Percentiles rank a stretch among this genome's conserved stretches.
Evolutionary conservation across 2,329 filamentous ascomycete species (phyloP).

Genomic region (Rosellinia necatrix): DNA sequence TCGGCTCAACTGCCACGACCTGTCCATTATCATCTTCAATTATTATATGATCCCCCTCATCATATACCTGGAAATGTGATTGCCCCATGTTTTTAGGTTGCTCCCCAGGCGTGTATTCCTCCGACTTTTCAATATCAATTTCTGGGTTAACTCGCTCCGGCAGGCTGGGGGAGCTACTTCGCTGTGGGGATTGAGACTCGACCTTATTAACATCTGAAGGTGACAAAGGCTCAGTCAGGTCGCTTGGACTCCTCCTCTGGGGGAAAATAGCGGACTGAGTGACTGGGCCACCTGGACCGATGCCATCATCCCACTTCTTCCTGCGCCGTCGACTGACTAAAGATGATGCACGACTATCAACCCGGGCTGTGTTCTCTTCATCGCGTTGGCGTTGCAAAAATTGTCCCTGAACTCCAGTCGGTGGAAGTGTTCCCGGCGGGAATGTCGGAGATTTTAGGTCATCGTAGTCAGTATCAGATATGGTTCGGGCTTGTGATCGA

Average conservation of each 20-base stretch:
- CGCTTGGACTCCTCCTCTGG: slow-evolving; percentile 46
- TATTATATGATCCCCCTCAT: slow-evolving; percentile 78
- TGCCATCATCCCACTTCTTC: slow-evolving; percentile 72
- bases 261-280: slow-evolving; percentile 89
- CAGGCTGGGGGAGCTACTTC: slow-evolving; percentile 34
- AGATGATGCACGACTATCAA: slow-evolving; percentile 64
- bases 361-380: slow-evolving; percentile 63
- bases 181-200: slow-evolving; percentile 22
- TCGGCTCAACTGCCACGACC: slow-evolving; percentile 69
- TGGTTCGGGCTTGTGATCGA: slow-evolving; percentile 81
- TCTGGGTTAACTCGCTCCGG: slow-evolving; percentile 30
- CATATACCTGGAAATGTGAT: slow-evolving; percentile 67
- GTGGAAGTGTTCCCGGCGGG: slow-evolving; percentile 73
- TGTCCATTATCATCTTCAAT: slow-evolving; percentile 89
- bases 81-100: slow-evolving; percentile 26
- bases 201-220: slow-evolving; percentile 32
- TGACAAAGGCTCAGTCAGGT: slow-evolving; percentile 42
- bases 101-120: slow-evolving; percentile 34
- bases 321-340: slow-evolving; percentile 64
- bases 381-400: slow-evolving; percentile 85
- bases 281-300: slow-evolving; percentile 83
- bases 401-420: slow-evolving; percentile 71
- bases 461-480: slow-evolving; percentile 76
- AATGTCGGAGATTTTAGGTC: slow-evolving; percentile 64
- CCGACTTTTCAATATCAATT: slow-evolving; percentile 34